Evolutionary conservation across 1,139 yeast genomes (phyloP).

Genomic region (Yamadazyma diddensiae): DNA sequence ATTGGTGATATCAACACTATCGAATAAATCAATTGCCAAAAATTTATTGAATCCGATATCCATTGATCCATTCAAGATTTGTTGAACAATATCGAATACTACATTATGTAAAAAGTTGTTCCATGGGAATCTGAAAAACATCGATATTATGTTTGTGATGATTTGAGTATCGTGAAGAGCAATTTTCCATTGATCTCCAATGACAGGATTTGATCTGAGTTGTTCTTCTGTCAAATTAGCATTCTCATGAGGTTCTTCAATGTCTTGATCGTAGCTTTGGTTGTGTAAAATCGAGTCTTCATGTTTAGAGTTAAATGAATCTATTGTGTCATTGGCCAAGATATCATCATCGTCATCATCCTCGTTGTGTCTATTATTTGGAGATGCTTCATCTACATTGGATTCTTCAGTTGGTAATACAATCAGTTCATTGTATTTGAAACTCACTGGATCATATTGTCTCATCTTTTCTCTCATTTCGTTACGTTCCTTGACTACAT

Average conservation of each 20-base stretch:
- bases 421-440: conserved; percentile 47
- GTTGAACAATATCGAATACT: conserved; percentile 96
- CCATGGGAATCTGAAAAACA: conserved; percentile 96
- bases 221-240: conserved; percentile 56
- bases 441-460: conserved; percentile 44
- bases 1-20: conserved; percentile 72
- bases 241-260: conserved; percentile 48
- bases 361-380: conserved; percentile 1
- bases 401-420: conserved; percentile 28
- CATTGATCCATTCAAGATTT: conserved; percentile 92
- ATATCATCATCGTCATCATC: conserved; percentile 21
- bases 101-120: conserved; percentile 96
- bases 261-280: conserved; percentile 27
- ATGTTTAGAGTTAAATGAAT: conserved; percentile 40
- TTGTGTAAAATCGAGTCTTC: conserved; percentile 25
- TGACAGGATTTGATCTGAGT: conserved; percentile 70
- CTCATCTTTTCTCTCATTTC: conserved; percentile 54
- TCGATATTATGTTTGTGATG: conserved; percentile 68
- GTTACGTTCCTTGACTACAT: conserved; percentile 74
- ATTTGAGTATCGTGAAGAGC: conserved; percentile 81
- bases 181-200: conserved; percentile 87
- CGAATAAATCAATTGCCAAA: conserved; percentile 82
- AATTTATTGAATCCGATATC: conserved; percentile 85
- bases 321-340: conserved; percentile 38
- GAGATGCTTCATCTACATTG: conserved; percentile 7